Conservation (phyloP, 139 green algal species). For the Chlamydomonas sphaeroides region DNA sequence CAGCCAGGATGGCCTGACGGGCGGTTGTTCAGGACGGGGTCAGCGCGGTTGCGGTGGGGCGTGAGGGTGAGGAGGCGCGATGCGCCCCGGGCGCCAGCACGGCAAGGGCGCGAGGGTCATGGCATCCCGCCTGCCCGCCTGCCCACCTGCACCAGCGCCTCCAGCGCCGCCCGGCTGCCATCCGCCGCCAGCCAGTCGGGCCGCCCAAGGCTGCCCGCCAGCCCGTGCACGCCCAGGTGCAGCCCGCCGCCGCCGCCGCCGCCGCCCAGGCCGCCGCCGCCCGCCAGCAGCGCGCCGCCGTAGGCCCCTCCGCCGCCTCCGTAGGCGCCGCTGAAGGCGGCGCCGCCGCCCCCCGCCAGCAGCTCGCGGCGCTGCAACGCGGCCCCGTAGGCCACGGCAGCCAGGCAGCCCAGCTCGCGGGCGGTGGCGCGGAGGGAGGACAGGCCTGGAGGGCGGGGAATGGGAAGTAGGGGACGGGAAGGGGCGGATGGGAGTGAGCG, state of each 20-base stretch:
- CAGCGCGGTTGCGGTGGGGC: neutral
- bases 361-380: neutral
- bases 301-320: too few species aligned
- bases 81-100: too few species aligned
- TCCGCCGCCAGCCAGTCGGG: slow-evolving; percentile 37
- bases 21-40: neutral
- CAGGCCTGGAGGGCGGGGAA: slow-evolving; percentile 1
- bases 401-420: slow-evolving; percentile 13
- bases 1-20: slow-evolving; percentile 8
- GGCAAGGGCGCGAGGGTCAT: too few species aligned
- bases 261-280: too few species aligned
- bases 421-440: slow-evolving; percentile 16
- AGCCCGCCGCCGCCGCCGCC: neutral
- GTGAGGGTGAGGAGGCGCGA: too few species aligned
- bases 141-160: slow-evolving; percentile 24
- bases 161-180: neutral
- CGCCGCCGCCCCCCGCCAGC: too few species aligned
- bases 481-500: too few species aligned
- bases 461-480: too few species aligned
- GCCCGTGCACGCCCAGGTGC: neutral
- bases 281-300: neutral
- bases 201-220: slow-evolving; percentile 18
- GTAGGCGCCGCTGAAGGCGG: too few species aligned
- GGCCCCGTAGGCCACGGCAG: neutral
- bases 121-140: too few species aligned